These are phyloP conservation scores for Cucurbita ficifolia DNA, from an alignment of 306 rosid species.

Conservation along the genomic window DNA sequence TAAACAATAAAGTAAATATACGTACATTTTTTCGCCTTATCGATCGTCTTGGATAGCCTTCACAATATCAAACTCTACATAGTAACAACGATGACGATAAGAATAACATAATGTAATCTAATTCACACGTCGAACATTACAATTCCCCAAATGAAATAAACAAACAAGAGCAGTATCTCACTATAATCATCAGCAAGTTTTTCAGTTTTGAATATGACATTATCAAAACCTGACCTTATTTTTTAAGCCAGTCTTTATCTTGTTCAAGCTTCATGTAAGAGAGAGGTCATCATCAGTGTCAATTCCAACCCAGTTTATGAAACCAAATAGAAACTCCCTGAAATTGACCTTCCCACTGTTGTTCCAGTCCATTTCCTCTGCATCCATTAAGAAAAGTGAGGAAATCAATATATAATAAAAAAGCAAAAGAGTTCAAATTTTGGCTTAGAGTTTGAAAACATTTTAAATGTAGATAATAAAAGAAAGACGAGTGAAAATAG, in stretches of 20 bases:
- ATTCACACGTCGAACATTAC: not conserved
- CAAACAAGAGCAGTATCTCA: not conserved
- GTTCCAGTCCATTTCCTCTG: constrained; percentile 91
- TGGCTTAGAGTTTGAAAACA: too few species aligned
- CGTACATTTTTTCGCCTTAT: not conserved
- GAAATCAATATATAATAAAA: not conserved
- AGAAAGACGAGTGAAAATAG: not conserved
- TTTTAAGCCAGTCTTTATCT: not conserved
- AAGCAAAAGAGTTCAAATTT: not conserved
- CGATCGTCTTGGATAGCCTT: not conserved
- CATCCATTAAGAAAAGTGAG: not conserved
- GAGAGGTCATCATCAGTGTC: constrained; percentile 44
- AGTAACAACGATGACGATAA: not conserved
- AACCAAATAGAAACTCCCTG: constrained; percentile 76
- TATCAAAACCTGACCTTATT: not conserved
- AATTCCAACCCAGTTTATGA: constrained; percentile 71
- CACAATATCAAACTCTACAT: not conserved
- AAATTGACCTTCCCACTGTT: constrained; percentile 61
- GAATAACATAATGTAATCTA: not conserved
- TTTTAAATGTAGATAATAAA: too few species aligned
- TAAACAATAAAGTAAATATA: not conserved
- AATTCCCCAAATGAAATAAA: not conserved
- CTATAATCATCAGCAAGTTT: not conserved
- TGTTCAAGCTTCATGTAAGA: constrained; percentile 2
- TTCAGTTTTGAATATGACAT: not conserved